A percentile compares a stretch with the other conserved stretches of the same genome.
Conservation (phyloP, 192 early-diverging fungal genomes). For the Podila clonocystis region DNA sequence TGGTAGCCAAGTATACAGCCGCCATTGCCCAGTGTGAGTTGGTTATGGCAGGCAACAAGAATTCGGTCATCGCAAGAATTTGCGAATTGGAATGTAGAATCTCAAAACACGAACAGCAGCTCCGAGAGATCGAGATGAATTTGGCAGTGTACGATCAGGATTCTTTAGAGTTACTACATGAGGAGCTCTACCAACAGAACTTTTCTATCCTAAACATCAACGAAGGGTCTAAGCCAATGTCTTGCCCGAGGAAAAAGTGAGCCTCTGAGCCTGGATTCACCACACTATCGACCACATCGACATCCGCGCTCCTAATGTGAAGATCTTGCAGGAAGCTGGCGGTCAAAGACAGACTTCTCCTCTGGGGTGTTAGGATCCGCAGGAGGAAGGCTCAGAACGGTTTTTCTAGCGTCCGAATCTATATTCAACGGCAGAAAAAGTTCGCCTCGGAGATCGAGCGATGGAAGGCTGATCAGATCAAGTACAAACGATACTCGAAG, state of each 20-base stretch:
- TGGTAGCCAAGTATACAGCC: too few relatives aligned
- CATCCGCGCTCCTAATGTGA: background rate
- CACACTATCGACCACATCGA: background rate
- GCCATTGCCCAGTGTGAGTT: too few relatives aligned
- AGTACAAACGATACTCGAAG: background rate
- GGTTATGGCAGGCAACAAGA: too few relatives aligned
- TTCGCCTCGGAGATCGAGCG: background rate
- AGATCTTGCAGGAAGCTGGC: background rate
- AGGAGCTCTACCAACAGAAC: background rate
- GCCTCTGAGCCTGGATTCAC: background rate
- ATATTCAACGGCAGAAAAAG: background rate
- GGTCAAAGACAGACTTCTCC: background rate
- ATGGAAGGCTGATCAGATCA: background rate
- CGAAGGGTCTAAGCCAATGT: background rate
- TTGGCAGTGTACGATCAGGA: too few relatives aligned
- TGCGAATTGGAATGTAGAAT: too few relatives aligned
- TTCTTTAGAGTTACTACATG: background rate
- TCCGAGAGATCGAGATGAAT: too few relatives aligned
- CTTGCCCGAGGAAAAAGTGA: background rate
- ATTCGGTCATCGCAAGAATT: too few relatives aligned
- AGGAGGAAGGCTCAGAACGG: background rate
- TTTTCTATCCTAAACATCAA: background rate
- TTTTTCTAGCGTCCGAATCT: background rate
- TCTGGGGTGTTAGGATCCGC: background rate
- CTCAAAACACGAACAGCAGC: too few relatives aligned